A percentile compares a stretch with the other conserved stretches of the same genome.
phyloP scores from a whole-genome alignment of 129 eudicot species.

The Tanacetum coccineum region DNA sequence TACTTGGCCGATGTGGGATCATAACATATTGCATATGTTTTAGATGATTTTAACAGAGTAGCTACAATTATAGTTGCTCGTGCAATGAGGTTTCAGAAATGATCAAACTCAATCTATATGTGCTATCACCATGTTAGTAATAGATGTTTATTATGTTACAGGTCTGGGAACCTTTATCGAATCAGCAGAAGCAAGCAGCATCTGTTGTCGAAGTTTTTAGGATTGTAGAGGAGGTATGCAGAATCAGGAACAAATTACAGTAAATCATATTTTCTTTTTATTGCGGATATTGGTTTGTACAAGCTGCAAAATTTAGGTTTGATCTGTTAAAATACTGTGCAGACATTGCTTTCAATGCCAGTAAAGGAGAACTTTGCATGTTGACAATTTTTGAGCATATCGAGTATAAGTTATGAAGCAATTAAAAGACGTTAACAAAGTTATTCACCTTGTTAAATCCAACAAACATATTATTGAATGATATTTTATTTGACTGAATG shows the following conservation, averaged over 20 bases:
- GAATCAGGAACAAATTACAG: constrained; percentile 8
- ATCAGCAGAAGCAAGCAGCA: constrained; percentile 83
- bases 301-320: no score
- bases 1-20: no score
- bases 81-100: neutral
- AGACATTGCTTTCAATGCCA: no score
- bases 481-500: neutral
- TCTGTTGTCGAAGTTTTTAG: constrained; percentile 94
- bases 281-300: no score
- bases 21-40: neutral
- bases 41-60: neutral
- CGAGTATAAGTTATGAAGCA: no score
- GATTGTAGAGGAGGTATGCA: constrained; percentile 80
- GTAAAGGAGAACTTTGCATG: no score
- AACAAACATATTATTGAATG: neutral
- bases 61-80: neutral
- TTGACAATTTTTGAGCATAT: no score
- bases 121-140: constrained; percentile 17
- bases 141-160: constrained; percentile 26
- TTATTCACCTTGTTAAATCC: neutral
- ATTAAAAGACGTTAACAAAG: no score
- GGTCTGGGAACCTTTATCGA: constrained; percentile 94
- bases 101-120: constrained; percentile 6
- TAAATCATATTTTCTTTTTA: constrained; percentile 1
- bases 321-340: no score